phyloP scores from a whole-genome alignment of 2,329 filamentous ascomycete genomes.

The Colletotrichum sp. region DNA sequence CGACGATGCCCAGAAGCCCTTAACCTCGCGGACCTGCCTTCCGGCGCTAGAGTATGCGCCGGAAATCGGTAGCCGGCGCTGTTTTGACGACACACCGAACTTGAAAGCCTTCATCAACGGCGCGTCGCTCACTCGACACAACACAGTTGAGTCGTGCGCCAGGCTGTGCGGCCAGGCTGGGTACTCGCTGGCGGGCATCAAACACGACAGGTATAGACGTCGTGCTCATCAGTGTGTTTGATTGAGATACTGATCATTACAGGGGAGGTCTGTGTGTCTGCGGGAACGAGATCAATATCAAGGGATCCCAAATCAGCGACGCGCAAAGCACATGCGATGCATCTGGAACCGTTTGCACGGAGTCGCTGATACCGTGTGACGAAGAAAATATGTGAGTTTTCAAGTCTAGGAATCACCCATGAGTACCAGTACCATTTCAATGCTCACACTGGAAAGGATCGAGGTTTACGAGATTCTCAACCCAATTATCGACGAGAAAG shows the following conservation, averaged over 20 bases:
- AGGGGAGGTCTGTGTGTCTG: neutral
- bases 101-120: neutral
- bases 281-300: neutral
- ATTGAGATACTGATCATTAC: neutral
- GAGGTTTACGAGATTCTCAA: neutral
- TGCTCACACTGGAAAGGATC: neutral
- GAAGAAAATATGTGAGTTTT: neutral
- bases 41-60: neutral
- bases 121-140: neutral
- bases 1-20: neutral
- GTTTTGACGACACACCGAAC: neutral
- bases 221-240: fast-evolving
- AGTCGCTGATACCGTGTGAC: neutral
- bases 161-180: neutral
- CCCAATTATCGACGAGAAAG: neutral
- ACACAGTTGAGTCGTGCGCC: neutral
- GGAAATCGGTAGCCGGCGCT: neutral
- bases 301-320: neutral
- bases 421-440: neutral
- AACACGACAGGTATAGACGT: neutral
- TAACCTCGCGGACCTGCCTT: neutral
- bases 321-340: neutral
- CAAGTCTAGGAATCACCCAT: neutral
- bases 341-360: neutral
- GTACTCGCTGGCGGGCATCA: neutral